phyloP scores from a whole-genome alignment of 2,329 filamentous ascomycete genomes.

The Fusarium heterosporum region DNA sequence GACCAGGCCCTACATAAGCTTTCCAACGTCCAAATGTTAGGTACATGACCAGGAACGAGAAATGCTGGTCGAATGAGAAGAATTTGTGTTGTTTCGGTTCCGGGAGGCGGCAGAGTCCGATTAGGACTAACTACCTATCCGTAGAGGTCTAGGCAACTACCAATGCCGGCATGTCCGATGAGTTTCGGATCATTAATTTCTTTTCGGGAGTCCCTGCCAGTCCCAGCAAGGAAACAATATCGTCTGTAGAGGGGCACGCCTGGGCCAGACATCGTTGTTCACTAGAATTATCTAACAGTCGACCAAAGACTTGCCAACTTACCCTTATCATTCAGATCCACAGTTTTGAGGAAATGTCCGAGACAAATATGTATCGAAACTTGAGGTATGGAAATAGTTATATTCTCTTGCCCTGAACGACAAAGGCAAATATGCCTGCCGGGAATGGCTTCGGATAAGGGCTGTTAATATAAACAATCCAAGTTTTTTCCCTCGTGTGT shows the following conservation, averaged over 20 bases:
- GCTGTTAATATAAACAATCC: too few species aligned
- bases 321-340: slow-evolving; percentile 4
- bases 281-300: slow-evolving; percentile 29
- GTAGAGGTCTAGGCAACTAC: background rate
- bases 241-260: background rate
- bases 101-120: slow-evolving; percentile 22
- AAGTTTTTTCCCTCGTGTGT: background rate
- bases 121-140: slow-evolving; percentile 6
- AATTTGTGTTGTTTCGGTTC: slow-evolving; percentile 20
- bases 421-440: slow-evolving; percentile 14
- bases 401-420: background rate
- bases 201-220: slow-evolving; percentile 1
- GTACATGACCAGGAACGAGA: slow-evolving; percentile 26
- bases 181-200: slow-evolving; percentile 30
- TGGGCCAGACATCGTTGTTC: slow-evolving; percentile 2
- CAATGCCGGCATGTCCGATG: slow-evolving; percentile 23
- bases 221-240: background rate
- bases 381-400: background rate
- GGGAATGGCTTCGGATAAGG: background rate
- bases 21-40: slow-evolving; percentile 21
- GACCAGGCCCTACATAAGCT: slow-evolving; percentile 28
- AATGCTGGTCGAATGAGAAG: slow-evolving; percentile 19
- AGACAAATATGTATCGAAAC: slow-evolving; percentile 25
- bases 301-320: slow-evolving; percentile 9
- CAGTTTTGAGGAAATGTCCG: slow-evolving; percentile 14